Base-by-base conservation (phyloP, 108 stramenopile species). In the Cyclotella choctawhatcheeana region DNA sequence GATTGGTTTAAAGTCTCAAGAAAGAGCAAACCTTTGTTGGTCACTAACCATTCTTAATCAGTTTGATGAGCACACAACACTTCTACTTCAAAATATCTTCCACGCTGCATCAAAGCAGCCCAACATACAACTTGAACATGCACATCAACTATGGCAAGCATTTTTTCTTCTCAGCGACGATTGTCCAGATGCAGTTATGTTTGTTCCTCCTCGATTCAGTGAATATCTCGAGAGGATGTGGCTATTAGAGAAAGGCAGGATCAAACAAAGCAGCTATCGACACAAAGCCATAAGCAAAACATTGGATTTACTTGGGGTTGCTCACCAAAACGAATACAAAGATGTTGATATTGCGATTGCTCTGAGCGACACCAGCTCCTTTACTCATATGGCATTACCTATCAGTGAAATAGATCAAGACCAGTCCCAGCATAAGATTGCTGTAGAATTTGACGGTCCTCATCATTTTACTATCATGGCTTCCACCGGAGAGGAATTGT, bases 381-480 rank as follows among this genome's bases (percentile, higher is more conserved):
- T 91, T 89, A 89, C 88, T 3, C 83, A 87, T 55, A 79, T 72
- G 5, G 82, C 84, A 31, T 12, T 31, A n/a, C 55, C 27, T 3
- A 60, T 83, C 60, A 53, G 71, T 5, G 74, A 87, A 44, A 59
- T 75, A 31, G 77, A 85, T 12, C 73, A 60, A n/a, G 37, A 51
- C 0, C 45, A 50, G 14, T 67, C 67, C 7, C 29, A 63, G 14
- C 60, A 78, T 18, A 86, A 86, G 63, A 83, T 93, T 30, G 94
- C 94, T 30, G 90, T 95, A 22, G 94, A 95, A 70, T 95, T 93
- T 56, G 94, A 95, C 77, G 94, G 94, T 17, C 94, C 94, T 0
- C 85, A 85, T 79, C 94, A 95, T 65, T 95, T 95, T 54, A 91
- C 94, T 32, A 81, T 70, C 30, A 51, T 65, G 63, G 64, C 62